Evolutionary conservation across 2,329 filamentous ascomycete genomes (phyloP).

Genomic region (Fusarium sp.): DNA sequence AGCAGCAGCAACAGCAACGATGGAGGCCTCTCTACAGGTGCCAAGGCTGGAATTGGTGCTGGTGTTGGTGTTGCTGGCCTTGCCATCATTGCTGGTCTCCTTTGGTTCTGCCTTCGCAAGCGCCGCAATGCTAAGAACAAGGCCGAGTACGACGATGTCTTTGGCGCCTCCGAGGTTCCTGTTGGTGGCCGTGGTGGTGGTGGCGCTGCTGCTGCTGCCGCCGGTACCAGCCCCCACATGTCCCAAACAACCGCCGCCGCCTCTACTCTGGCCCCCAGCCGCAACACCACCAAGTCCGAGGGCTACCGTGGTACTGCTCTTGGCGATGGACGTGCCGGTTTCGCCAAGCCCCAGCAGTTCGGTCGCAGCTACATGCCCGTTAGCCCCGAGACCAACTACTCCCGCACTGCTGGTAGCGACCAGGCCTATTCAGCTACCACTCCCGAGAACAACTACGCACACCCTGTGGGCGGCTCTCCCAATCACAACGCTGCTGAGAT

Average conservation of each 20-base stretch:
- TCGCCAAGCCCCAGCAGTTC: slow-evolving; percentile 51
- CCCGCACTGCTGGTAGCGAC: slow-evolving; percentile 27
- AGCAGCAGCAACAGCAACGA: slow-evolving; percentile 26
- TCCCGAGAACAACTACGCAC: slow-evolving; percentile 39
- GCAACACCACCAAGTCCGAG: slow-evolving; percentile 44
- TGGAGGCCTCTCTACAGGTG: slow-evolving; percentile 52
- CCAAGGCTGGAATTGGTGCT: slow-evolving; percentile 56
- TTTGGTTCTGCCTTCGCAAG: slow-evolving; percentile 46
- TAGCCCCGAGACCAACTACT: slow-evolving; percentile 38
- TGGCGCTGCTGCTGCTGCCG: slow-evolving; percentile 8
- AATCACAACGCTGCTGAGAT: slow-evolving; percentile 39
- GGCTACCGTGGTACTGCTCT: slow-evolving; percentile 54
- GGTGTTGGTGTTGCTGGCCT: slow-evolving; percentile 52
- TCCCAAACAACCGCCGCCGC: slow-evolving; percentile 41
- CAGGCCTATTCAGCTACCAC: slow-evolving; percentile 28
- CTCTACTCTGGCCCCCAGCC: slow-evolving; percentile 41
- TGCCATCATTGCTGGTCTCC: slow-evolving; percentile 42
- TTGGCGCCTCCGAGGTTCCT: slow-evolving; percentile 56
- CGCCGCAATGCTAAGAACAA: slow-evolving; percentile 47
- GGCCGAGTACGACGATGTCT: slow-evolving; percentile 52
- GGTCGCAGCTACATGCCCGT: slow-evolving; percentile 46
- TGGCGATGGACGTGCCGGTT: slow-evolving; percentile 52
- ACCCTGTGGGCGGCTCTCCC: slow-evolving; percentile 31
- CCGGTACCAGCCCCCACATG: slow-evolving; percentile 44
- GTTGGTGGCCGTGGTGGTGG: slow-evolving; percentile 47